Conservation (phyloP, 2,329 filamentous ascomycete genomes). For the Monosporascus ibericus region DNA sequence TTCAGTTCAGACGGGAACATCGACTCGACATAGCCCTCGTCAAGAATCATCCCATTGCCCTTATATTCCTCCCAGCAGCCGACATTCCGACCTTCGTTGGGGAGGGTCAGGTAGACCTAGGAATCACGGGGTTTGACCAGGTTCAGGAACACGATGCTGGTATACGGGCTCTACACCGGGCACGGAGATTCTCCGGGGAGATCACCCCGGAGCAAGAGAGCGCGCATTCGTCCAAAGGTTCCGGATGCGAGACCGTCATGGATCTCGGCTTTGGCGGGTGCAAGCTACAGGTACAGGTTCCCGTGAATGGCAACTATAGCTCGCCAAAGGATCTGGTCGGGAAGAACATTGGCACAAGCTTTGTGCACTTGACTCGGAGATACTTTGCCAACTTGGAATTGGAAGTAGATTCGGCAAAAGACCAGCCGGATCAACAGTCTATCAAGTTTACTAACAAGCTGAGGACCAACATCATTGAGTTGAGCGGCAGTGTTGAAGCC, state of each 20-base stretch:
- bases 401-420: constrained; percentile 36
- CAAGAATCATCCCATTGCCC: constrained; percentile 91
- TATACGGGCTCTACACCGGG: constrained; percentile 42
- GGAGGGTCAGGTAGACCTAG: constrained; percentile 86
- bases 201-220: constrained; percentile 36
- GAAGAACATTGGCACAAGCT: constrained; percentile 92
- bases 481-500: constrained; percentile 95
- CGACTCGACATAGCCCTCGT: constrained; percentile 96
- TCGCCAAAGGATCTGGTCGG: constrained; percentile 75
- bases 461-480: constrained; percentile 83
- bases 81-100: constrained; percentile 98
- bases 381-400: constrained; percentile 79
- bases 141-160: constrained; percentile 81
- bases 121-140: constrained; percentile 91
- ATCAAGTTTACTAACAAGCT: constrained; percentile 44
- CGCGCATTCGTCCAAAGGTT: constrained; percentile 37
- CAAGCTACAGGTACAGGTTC: constrained; percentile 95
- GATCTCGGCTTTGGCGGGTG: constrained; percentile 87
- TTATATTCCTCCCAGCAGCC: constrained; percentile 93
- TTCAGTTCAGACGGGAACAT: constrained; percentile 92
- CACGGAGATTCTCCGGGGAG: constrained; percentile 41
- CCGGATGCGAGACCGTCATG: constrained; percentile 77
- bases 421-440: constrained; percentile 26
- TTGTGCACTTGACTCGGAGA: constrained; percentile 73
- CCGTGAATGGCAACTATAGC: constrained; percentile 69